phyloP scores from a whole-genome alignment of 805 yeast genomes.

The Starmerella ratchasimensis region DNA sequence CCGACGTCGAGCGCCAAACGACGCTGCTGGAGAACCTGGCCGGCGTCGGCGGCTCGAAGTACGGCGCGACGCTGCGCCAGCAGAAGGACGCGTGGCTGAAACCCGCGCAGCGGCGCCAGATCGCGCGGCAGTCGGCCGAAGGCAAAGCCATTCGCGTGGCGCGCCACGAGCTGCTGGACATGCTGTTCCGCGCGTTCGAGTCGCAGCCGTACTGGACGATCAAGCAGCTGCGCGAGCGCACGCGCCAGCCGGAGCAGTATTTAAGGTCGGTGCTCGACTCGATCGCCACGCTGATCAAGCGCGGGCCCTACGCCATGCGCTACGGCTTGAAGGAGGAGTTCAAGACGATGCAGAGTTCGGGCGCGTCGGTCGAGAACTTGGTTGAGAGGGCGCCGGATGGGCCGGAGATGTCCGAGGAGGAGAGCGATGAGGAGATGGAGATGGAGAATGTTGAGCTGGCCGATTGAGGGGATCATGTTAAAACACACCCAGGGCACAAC shows the following conservation, averaged over 20 bases:
- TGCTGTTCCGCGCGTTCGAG: constrained; percentile 77
- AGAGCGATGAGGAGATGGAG: constrained; percentile 65
- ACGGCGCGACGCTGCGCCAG: constrained; percentile 26
- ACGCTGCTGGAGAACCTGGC: constrained; percentile 67
- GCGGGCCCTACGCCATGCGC: constrained; percentile 91
- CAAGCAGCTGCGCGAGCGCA: constrained; percentile 84
- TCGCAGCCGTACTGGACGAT: constrained; percentile 94
- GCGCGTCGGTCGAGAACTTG: constrained; percentile 20
- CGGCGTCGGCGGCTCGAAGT: constrained; percentile 42
- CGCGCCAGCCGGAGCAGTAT: constrained; percentile 84
- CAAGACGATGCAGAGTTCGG: constrained; percentile 36
- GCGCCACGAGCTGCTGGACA: constrained; percentile 75
- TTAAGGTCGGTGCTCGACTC: constrained; percentile 81
- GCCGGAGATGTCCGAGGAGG: constrained; percentile 34
- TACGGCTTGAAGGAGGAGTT: constrained; percentile 85
- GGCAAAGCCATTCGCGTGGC: constrained; percentile 93
- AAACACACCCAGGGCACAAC: too few relatives aligned
- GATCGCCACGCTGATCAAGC: constrained; percentile 77
- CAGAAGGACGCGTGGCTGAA: constrained; percentile 20
- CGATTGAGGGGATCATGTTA: too few relatives aligned
- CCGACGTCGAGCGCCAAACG: constrained; percentile 38
- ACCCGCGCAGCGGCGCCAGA: constrained; percentile 23
- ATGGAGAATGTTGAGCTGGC: constrained; percentile 38
- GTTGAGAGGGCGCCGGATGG: constrained; percentile 20
- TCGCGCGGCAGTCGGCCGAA: constrained; percentile 36